Evolutionary conservation across 192 early-diverging fungal genomes (phyloP).

Genomic region (Dissophora ornata): DNA sequence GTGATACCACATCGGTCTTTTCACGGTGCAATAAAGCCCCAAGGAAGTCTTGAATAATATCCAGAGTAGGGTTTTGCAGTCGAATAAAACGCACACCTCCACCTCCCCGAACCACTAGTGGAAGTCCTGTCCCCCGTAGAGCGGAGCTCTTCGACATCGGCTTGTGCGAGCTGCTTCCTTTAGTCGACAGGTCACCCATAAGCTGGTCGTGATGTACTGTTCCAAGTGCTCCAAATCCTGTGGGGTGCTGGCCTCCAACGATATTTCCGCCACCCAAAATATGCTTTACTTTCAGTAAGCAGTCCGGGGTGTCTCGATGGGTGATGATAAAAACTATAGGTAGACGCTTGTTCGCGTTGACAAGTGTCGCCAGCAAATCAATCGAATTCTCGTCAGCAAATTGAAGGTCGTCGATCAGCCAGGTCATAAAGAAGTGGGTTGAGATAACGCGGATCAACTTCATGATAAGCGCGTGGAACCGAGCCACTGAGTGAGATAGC

Average conservation of each 20-base stretch:
- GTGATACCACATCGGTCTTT: constrained; percentile 11
- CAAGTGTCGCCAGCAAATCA: constrained; percentile 35
- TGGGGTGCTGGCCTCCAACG: constrained; percentile 5
- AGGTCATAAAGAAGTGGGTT: constrained; percentile 55
- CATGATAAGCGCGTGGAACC: constrained; percentile 41
- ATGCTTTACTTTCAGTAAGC: constrained; percentile 42
- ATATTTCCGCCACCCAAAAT: constrained; percentile 41
- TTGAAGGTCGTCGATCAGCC: constrained; percentile 51
- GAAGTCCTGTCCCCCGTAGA: constrained; percentile 14
- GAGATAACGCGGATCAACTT: constrained; percentile 53
- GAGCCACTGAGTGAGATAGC: constrained; percentile 36
- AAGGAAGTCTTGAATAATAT: constrained; percentile 38
- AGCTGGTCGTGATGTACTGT: constrained; percentile 30
- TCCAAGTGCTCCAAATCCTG: constrained; percentile 24
- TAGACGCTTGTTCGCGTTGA: constrained; percentile 48
- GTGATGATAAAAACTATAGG: constrained; percentile 50
- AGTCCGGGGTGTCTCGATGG: constrained; percentile 34
- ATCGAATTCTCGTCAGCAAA: constrained; percentile 50
- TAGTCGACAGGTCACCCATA: constrained; percentile 10
- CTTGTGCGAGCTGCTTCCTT: neutral
- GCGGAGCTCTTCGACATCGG: constrained; percentile 13
- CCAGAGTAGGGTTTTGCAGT: constrained; percentile 25
- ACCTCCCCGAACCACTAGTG: constrained; percentile 39
- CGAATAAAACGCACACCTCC: constrained; percentile 47
- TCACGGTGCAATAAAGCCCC: constrained; percentile 17